Conservation (phyloP, 345 rosid species). For the Viola odorata region DNA sequence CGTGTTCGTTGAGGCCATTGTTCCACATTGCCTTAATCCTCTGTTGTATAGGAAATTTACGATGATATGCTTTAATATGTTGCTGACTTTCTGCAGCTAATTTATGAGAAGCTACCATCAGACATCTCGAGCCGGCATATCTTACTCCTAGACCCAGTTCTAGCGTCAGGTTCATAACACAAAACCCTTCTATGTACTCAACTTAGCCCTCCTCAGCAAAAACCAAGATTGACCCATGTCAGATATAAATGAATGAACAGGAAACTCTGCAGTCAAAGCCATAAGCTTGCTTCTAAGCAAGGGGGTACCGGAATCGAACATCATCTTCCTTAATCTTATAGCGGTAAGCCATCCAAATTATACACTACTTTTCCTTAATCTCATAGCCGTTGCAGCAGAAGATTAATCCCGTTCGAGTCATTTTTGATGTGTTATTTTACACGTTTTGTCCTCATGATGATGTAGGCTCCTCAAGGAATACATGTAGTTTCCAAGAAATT, state of each 20-base stretch:
- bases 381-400: no score
- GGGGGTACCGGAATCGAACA: constrained; percentile 73
- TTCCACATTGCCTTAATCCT: background rate
- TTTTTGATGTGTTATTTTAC: background rate
- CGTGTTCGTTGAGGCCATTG: constrained; percentile 31
- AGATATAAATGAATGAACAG: constrained; percentile 27
- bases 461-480: constrained; percentile 87
- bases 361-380: background rate
- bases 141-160: constrained; percentile 78
- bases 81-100: constrained; percentile 48
- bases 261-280: constrained; percentile 79
- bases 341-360: constrained; percentile 43
- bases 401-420: no score
- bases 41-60: background rate
- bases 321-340: constrained; percentile 89
- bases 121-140: constrained; percentile 84
- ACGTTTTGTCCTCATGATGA: background rate
- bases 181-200: background rate
- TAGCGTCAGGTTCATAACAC: constrained; percentile 71
- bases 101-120: constrained; percentile 83
- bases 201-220: no score
- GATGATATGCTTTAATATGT: background rate
- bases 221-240: background rate
- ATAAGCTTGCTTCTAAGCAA: constrained; percentile 66
- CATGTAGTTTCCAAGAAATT: constrained; percentile 63